phyloP scores from a whole-genome alignment of 2,329 filamentous ascomycete species.

The Alternaria longipes region DNA sequence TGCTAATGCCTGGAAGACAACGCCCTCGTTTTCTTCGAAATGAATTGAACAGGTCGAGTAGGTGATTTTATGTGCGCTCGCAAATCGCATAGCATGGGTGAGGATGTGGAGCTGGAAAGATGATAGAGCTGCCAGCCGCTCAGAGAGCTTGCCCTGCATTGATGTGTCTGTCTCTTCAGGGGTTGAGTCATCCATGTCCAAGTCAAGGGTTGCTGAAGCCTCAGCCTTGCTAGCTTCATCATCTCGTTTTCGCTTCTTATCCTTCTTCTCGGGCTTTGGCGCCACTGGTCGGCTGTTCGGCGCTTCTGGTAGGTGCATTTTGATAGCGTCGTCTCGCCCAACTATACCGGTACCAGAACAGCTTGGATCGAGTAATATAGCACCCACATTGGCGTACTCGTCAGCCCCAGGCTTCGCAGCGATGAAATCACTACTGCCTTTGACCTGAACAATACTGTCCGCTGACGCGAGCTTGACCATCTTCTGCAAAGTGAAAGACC shows the following conservation, averaged over 20 bases:
- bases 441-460: slow-evolving; percentile 70
- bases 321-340: slow-evolving; percentile 81
- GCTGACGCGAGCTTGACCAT: slow-evolving; percentile 86
- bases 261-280: slow-evolving; percentile 28
- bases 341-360: slow-evolving; percentile 97
- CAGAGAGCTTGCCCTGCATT: slow-evolving; percentile 46
- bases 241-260: slow-evolving; percentile 47
- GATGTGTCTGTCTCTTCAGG: slow-evolving; percentile 55
- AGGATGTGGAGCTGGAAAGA: slow-evolving; percentile 84
- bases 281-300: slow-evolving; percentile 31
- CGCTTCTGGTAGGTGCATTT: slow-evolving; percentile 61
- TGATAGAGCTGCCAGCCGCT: slow-evolving; percentile 76
- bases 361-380: slow-evolving; percentile 88
- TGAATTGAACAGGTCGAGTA: slow-evolving; percentile 96
- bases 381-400: slow-evolving; percentile 75
- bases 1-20: slow-evolving; percentile 75
- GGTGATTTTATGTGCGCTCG: slow-evolving; percentile 71
- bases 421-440: slow-evolving; percentile 82
- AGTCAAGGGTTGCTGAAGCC: slow-evolving; percentile 22
- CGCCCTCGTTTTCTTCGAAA: slow-evolving; percentile 85
- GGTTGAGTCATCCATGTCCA: slow-evolving; percentile 42
- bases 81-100: slow-evolving; percentile 84
- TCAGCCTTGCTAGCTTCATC: slow-evolving; percentile 17
- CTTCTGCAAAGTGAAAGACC: slow-evolving; percentile 79
- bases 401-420: slow-evolving; percentile 71